phyloP scores from a whole-genome alignment of 2,329 filamentous ascomycete species.

The Fusarium sp. region DNA sequence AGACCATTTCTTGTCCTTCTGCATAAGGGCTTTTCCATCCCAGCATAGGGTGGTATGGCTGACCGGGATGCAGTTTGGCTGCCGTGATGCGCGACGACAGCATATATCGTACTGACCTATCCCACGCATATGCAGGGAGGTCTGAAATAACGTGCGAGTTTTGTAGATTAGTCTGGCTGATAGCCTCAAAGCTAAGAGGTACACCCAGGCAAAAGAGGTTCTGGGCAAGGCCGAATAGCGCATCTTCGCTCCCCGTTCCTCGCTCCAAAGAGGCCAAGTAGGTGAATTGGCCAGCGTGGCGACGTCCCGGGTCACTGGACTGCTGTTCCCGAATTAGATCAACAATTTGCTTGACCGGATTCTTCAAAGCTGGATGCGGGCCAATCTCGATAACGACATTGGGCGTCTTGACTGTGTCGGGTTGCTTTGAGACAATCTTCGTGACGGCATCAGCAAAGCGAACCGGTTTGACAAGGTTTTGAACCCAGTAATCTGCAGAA shows the following conservation, averaged over 20 bases:
- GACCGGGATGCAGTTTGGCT: neutral
- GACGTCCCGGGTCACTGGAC: neutral
- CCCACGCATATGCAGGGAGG: neutral
- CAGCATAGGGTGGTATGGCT: neutral
- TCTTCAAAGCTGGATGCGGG: neutral
- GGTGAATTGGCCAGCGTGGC: neutral
- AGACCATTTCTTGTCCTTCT: neutral
- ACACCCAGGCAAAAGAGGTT: neutral
- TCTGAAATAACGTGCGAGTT: neutral
- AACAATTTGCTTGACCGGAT: neutral
- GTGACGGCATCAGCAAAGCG: slow-evolving; percentile 52
- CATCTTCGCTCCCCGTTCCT: neutral
- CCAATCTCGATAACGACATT: neutral
- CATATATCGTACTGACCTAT: neutral
- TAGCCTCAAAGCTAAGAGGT: neutral
- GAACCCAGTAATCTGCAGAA: slow-evolving; percentile 58
- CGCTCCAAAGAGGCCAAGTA: neutral
- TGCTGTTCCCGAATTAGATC: neutral
- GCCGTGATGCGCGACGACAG: neutral
- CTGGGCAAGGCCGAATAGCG: neutral
- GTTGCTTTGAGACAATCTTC: neutral
- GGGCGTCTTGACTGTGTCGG: neutral
- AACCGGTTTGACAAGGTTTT: slow-evolving; percentile 56
- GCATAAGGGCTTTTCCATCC: neutral
- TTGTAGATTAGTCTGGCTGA: neutral